These are phyloP conservation scores for Lentinus tigrinus DNA, from an alignment of 768 basidiomycete genomes.

Conservation along the genomic window DNA sequence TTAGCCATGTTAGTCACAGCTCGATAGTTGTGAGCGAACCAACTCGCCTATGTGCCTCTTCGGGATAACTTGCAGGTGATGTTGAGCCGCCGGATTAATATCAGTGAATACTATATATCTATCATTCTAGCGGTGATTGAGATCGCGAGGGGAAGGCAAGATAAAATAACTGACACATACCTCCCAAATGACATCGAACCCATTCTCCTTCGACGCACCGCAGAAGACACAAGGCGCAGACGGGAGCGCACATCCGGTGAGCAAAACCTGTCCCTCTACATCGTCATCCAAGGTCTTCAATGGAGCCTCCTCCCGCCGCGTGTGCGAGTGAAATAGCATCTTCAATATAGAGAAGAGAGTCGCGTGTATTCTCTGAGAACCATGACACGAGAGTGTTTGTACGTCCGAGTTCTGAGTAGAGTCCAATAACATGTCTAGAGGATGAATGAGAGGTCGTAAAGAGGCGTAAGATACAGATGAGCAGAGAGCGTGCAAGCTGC, in stretches of 20 bases:
- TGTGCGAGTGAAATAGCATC: not conserved
- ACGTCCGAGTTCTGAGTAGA: not conserved
- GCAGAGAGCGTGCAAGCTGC: not conserved
- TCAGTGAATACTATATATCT: conserved; percentile 35
- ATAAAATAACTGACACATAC: conserved; percentile 17
- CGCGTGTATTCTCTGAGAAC: not conserved
- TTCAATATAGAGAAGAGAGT: not conserved
- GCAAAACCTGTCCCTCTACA: conserved; percentile 5
- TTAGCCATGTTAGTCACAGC: not conserved
- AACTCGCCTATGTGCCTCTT: conserved; percentile 34
- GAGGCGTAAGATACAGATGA: not conserved
- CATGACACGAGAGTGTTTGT: not conserved
- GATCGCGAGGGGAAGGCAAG: not conserved
- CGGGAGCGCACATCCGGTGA: not conserved
- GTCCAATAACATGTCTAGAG: not conserved
- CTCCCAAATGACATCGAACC: conserved; percentile 36
- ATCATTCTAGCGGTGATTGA: conserved; percentile 25
- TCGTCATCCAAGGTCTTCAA: not conserved
- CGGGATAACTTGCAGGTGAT: conserved; percentile 39
- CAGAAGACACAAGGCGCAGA: conserved; percentile 33
- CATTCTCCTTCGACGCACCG: conserved; percentile 26
- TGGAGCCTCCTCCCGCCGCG: not conserved
- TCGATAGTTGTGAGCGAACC: not conserved
- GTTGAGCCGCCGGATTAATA: conserved; percentile 31
- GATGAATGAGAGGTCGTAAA: not conserved